phyloP scores from a whole-genome alignment of 495 filamentous ascomycete species.

The Aspergillus avenaceus region DNA sequence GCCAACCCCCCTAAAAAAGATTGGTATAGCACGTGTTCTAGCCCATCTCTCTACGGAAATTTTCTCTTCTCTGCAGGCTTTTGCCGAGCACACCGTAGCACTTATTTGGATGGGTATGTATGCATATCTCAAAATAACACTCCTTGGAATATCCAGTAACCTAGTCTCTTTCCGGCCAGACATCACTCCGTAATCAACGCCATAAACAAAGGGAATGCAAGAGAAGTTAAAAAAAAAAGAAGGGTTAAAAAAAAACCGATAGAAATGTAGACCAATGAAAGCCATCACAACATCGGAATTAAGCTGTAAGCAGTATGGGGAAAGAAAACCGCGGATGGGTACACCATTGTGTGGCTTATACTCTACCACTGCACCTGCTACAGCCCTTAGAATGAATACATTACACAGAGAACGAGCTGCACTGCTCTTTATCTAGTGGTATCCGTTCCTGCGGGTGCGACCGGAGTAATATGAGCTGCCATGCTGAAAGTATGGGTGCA shows the following conservation, averaged over 20 bases:
- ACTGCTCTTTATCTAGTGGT: constrained; percentile 23
- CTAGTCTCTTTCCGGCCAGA: constrained; percentile 27
- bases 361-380: background rate
- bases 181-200: constrained; percentile 37
- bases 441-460: constrained; percentile 40
- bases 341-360: background rate
- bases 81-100: background rate
- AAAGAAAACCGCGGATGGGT: background rate
- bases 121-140: constrained; percentile 25
- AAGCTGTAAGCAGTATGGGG: background rate
- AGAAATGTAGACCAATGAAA: background rate
- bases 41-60: too few relatives aligned
- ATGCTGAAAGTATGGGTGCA: constrained; percentile 88
- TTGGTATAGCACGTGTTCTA: constrained; percentile 1
- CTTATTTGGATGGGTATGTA: constrained; percentile 29
- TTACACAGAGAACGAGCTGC: constrained; percentile 10
- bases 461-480: constrained; percentile 53
- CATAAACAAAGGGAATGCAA: constrained; percentile 29
- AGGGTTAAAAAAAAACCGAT: background rate
- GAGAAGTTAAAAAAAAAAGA: background rate
- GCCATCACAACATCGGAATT: constrained; percentile 2
- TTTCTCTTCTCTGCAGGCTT: too few relatives aligned
- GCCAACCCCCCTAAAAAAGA: too few relatives aligned
- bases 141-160: constrained; percentile 30
- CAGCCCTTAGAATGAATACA: constrained; percentile 14